Evolutionary conservation across 2,329 filamentous ascomycete genomes (phyloP), one percentile per base, ranked within the genome.

Genomic region (Dothidotthia symphoricarpi): DNA sequence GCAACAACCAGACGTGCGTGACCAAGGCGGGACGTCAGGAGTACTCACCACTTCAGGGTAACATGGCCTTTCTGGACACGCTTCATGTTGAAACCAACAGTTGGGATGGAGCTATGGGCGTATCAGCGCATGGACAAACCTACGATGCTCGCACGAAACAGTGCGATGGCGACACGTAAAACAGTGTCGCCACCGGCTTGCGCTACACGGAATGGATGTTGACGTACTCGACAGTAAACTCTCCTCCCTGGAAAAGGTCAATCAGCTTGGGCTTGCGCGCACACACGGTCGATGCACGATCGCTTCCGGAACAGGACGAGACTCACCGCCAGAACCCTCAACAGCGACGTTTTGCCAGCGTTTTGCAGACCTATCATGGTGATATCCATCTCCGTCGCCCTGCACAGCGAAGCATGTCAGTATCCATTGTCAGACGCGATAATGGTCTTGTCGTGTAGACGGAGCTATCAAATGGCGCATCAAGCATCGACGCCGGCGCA

Each of bases 331-430:
- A 98, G 78, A 59, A 97, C 91, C 58, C 90, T 81, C 68, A 98
- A 76, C 63, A 98, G 71, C 47, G 91, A 97, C 26, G 93, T 97
- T 75, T 98, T 98, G 63, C 93, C 93, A 43, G 93, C 93, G 73
- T 97, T 97, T 68, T 98, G 93, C 64, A 98, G 75, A 16, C 93
- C 93, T 67, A 98, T 91, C 85, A 98, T 95, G 56, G 93, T 97
- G 66, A 98, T 91, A 72, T 98, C 93, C 90, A 98, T 96, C 75
- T 98, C 93, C 53, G 90, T 95, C 55, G 91, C 89, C 93, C 91
- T 96, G 46, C 17, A 52, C 35, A 47, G 40, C 36, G 43, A 41
- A 34, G 40, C 24, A 28, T 40, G 43, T 59, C 47, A 61, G 61
- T 51, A 43, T 42, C 34, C 37, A 44, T 45, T 28, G 41, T 34